These are phyloP conservation scores for Yamadazyma insecticola DNA, from an alignment of 805 yeast species.

Conservation along the genomic window DNA sequence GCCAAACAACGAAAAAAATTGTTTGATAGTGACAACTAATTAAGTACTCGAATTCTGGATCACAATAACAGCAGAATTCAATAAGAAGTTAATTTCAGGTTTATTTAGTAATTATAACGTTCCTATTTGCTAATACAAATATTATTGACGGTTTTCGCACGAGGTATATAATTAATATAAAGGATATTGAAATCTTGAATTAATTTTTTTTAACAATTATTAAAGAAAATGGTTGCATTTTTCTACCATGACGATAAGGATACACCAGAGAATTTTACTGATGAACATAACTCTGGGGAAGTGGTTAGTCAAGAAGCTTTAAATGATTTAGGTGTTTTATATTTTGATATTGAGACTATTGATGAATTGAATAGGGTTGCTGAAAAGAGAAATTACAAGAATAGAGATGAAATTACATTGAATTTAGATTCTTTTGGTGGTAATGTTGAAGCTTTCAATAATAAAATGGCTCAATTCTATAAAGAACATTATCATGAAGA, in stretches of 20 bases:
- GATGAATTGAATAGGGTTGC: conserved; percentile 67
- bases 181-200: too few relatives aligned
- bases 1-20: too few relatives aligned
- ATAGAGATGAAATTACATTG: conserved; percentile 68
- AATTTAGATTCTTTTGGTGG: conserved; percentile 59
- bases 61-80: too few relatives aligned
- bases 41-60: too few relatives aligned
- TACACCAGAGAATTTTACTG: conserved; percentile 53
- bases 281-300: conserved; percentile 68
- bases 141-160: too few relatives aligned
- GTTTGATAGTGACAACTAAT: too few relatives aligned
- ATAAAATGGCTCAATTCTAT: conserved; percentile 66
- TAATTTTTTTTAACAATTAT: too few relatives aligned
- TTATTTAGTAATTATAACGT: too few relatives aligned
- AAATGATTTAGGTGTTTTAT: conserved; percentile 61
- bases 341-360: conserved; percentile 45
- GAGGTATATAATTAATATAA: too few relatives aligned
- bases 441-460: conserved; percentile 48
- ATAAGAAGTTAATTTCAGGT: too few relatives aligned
- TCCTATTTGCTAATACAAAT: too few relatives aligned
- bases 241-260: conserved; percentile 65
- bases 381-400: conserved; percentile 64
- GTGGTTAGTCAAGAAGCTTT: conserved; percentile 49
- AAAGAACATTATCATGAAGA: conserved; percentile 93
- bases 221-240: conserved; percentile 12